Evolutionary conservation across 2,329 filamentous ascomycete species (phyloP), one percentile per base, ranked within the genome.

Genomic region (Eutypella sp.): DNA sequence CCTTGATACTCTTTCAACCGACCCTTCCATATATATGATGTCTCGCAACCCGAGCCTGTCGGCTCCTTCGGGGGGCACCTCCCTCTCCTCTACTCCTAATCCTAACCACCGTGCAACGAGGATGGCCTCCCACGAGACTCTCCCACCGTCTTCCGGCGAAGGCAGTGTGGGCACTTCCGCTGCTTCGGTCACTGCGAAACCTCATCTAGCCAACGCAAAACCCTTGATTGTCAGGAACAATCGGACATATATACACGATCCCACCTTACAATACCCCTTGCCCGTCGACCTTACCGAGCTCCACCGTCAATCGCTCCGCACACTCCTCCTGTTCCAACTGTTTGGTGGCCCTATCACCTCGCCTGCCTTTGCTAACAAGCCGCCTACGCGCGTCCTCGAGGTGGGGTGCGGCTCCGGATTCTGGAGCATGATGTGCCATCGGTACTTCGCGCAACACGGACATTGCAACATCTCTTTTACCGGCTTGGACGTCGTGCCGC

Each of bases 381-480:
- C 87, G 18, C 91, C 91, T 0, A 77, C 76, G 57, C 84, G 82
- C 53, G 85, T 97, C 23, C 75, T 97, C 20, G 92, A 97, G 61
- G 69, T 96, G 27, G 90, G 84, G 24, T 97, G 92, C 65, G 91
- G 91, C 16, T 86, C 86, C 18, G 92, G 82, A 20, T 87, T 95
- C 62, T 96, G 91, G 91, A 91, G 87, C 56, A 85, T 87, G 67
- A 83, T 89, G 72, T 95, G 89, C 64, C 86, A 95, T 64, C 81
- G 88, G 29, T 86, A 88, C 66, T 89, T 91, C 61, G 75, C 78
- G 46, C 76, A 80, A 41, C 74, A 79, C 45, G 89, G 89, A 13
- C 77, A 86, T 59, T 69, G 75, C 4, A 76, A 82, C 49, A 83
- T 95, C 19, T 79, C 81, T 5, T 96, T 95, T 61, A 88, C 85